Conservation (phyloP, 139 green algal species). For the Monoraphidium neglectum region DNA sequence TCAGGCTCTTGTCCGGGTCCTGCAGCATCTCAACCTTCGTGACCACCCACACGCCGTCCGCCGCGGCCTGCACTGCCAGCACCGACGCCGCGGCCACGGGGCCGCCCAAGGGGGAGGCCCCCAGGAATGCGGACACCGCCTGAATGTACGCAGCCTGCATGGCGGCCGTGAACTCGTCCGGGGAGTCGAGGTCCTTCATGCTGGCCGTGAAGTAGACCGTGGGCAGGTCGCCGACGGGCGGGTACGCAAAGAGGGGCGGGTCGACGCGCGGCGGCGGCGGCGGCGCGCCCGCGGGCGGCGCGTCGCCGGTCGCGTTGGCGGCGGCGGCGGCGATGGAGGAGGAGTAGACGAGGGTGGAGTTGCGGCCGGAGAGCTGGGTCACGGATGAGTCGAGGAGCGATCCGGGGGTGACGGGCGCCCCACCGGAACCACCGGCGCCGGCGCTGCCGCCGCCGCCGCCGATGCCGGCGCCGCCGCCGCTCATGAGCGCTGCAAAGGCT, state of each 20-base stretch:
- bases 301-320: no score
- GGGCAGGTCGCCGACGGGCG: not conserved
- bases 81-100: conserved; percentile 7
- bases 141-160: conserved; percentile 8
- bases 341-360: no score
- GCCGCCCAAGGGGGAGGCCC: not conserved
- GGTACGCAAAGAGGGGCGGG: conserved; percentile 3
- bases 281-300: no score
- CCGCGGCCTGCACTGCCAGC: not conserved
- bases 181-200: not conserved
- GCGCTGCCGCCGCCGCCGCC: no score
- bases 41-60: not conserved
- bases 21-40: not conserved
- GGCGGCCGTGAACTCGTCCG: not conserved
- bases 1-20: not conserved
- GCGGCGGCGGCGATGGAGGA: no score
- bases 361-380: no score
- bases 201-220: conserved; percentile 20
- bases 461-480: no score
- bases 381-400: no score
- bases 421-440: no score
- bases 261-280: not conserved
- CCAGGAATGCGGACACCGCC: conserved; percentile 24
- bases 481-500: no score
- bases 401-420: no score